These are phyloP conservation scores for Termitomyces sp. DNA, from an alignment of 768 basidiomycete species.

Conservation along the genomic window DNA sequence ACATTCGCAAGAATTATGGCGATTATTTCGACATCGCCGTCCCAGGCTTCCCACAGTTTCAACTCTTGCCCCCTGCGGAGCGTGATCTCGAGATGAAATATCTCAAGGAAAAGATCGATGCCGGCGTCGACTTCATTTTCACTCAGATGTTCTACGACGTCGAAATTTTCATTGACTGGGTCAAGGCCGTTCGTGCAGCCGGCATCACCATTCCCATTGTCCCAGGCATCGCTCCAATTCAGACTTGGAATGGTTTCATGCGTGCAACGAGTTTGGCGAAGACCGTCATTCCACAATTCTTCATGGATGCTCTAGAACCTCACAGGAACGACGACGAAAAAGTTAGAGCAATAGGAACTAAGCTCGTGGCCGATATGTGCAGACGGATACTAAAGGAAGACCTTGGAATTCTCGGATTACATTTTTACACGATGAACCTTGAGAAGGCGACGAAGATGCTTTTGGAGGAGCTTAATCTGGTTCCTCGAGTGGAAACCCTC, in stretches of 20 bases:
- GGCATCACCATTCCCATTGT: constrained; percentile 90
- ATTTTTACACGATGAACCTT: constrained; percentile 98
- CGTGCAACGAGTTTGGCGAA: constrained; percentile 78
- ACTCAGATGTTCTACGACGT: constrained; percentile 99
- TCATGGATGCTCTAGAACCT: constrained; percentile 78
- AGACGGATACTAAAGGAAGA: constrained; percentile 75
- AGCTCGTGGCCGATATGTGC: constrained; percentile 94
- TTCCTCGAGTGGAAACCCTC: constrained; percentile 84
- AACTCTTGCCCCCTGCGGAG: constrained; percentile 69
- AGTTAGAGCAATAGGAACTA: constrained; percentile 90
- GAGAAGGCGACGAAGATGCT: constrained; percentile 96
- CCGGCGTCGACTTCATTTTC: constrained; percentile 90
- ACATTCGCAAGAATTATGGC: constrained; percentile 78
- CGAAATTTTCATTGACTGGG: constrained; percentile 90
- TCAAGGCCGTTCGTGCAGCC: constrained; percentile 72
- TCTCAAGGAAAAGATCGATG: constrained; percentile 89
- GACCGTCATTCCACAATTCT: constrained; percentile 71
- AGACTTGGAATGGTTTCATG: constrained; percentile 94
- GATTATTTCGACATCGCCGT: constrained; percentile 97
- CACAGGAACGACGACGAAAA: constrained; percentile 91
- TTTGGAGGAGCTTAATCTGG: constrained; percentile 85
- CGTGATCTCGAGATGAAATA: constrained; percentile 75
- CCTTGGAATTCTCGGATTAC: constrained; percentile 83
- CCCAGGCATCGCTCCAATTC: constrained; percentile 93
- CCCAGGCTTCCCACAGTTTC: constrained; percentile 87